Percentiles rank a stretch among this genome's conserved stretches.
Evolutionary conservation across 2,329 filamentous ascomycete genomes (phyloP).

Genomic region (Periconia digitata): DNA sequence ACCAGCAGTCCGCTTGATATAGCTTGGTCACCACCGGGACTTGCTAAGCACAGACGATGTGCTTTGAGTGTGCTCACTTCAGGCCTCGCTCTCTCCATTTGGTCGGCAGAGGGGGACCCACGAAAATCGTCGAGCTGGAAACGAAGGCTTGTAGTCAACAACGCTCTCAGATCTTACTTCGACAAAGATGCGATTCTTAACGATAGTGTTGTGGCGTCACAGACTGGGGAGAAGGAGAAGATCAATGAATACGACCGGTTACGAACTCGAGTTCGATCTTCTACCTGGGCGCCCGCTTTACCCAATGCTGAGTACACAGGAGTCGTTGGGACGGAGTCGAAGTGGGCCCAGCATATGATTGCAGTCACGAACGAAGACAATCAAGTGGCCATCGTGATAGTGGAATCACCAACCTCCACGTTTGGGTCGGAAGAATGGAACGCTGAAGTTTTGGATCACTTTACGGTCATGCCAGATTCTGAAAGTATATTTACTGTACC

Average conservation of each 20-base stretch:
- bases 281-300: constrained; percentile 44
- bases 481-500: constrained; percentile 16
- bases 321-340: constrained; percentile 27
- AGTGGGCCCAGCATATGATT: constrained; percentile 35
- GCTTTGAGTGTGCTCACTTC: constrained; percentile 59
- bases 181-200: constrained; percentile 5
- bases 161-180: constrained; percentile 47
- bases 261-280: constrained; percentile 44
- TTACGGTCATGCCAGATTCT: constrained; percentile 18
- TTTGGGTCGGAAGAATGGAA: constrained; percentile 30
- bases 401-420: constrained; percentile 43
- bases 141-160: constrained; percentile 57
- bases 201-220: constrained; percentile 17
- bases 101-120: constrained; percentile 51
- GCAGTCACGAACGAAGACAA: constrained; percentile 47
- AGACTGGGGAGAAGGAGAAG: background rate
- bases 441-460: constrained; percentile 28
- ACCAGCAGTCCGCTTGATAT: constrained; percentile 52
- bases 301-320: constrained; percentile 10
- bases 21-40: constrained; percentile 59
- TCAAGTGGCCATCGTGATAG: constrained; percentile 40
- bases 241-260: constrained; percentile 40
- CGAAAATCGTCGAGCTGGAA: constrained; percentile 52
- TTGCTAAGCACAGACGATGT: constrained; percentile 57
- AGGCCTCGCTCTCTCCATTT: constrained; percentile 59